phyloP scores from a whole-genome alignment of 768 basidiomycete genomes.

The Candolleomyces aberdarensis region DNA sequence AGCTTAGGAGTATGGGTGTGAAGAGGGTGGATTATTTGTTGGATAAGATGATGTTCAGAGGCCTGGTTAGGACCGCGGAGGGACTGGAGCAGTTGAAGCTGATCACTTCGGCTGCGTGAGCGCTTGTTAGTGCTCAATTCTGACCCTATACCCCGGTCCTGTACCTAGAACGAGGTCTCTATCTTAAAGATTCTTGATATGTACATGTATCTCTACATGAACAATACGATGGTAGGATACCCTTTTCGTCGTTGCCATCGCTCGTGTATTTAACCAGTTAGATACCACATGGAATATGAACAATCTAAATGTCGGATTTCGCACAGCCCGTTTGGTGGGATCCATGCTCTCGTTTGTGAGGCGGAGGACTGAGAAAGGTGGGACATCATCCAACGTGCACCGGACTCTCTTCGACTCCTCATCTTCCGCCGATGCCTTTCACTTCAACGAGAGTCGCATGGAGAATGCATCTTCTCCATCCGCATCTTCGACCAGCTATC shows the following conservation, averaged over 20 bases:
- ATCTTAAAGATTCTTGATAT: not conserved
- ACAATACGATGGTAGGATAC: too few species aligned
- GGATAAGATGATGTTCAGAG: constrained; percentile 45
- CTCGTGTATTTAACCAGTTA: too few species aligned
- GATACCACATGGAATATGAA: too few species aligned
- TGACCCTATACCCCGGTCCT: too few species aligned
- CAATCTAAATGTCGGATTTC: too few species aligned
- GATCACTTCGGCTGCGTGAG: constrained; percentile 11
- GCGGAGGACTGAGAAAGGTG: too few species aligned
- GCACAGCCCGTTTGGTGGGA: too few species aligned
- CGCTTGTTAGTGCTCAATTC: too few species aligned
- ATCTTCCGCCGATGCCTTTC: not conserved
- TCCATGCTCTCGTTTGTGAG: too few species aligned
- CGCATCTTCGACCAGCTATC: constrained; percentile 52
- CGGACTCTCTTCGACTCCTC: not conserved
- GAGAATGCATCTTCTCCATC: constrained; percentile 87
- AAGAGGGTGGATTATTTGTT: constrained; percentile 59
- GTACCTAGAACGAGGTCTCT: too few species aligned
- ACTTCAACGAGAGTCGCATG: constrained; percentile 53
- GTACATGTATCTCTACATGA: too few species aligned
- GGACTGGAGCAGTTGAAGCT: constrained; percentile 35
- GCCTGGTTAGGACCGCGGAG: constrained; percentile 41
- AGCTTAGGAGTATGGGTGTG: constrained; percentile 47
- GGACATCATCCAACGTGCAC: not conserved
- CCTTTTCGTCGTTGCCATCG: too few species aligned